phyloP scores from a whole-genome alignment of 495 filamentous ascomycete species.

The Aspergillus steynii region DNA sequence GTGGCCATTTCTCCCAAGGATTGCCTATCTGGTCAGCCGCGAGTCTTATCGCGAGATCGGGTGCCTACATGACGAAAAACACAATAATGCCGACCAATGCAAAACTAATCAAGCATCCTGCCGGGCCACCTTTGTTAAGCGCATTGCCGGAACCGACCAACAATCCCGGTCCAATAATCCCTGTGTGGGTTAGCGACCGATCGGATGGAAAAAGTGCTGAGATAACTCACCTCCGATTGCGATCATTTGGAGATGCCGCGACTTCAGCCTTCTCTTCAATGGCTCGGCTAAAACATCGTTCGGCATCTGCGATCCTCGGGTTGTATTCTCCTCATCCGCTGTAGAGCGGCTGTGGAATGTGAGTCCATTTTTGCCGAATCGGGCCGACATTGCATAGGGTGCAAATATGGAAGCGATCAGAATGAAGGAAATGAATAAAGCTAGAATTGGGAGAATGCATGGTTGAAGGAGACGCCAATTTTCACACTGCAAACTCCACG shows the following conservation, averaged over 20 bases:
- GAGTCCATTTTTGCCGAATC: constrained; percentile 19
- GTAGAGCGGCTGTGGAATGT: constrained; percentile 14
- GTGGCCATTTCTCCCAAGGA: constrained; percentile 60
- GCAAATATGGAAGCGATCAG: background rate
- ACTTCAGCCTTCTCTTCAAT: constrained; percentile 58
- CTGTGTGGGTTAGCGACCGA: constrained; percentile 16
- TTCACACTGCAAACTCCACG: background rate
- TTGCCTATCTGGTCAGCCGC: constrained; percentile 33
- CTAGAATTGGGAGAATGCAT: background rate
- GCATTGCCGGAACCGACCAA: constrained; percentile 61
- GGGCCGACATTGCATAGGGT: background rate
- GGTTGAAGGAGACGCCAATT: background rate
- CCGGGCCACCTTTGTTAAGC: constrained; percentile 60
- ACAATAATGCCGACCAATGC: constrained; percentile 61
- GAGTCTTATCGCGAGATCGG: background rate
- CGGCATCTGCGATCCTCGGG: constrained; percentile 9
- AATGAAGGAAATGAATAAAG: background rate
- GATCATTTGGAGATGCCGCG: constrained; percentile 70
- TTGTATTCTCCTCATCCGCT: constrained; percentile 11
- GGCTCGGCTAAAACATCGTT: constrained; percentile 31
- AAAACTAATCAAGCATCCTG: constrained; percentile 64
- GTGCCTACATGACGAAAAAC: constrained; percentile 56
- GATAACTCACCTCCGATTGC: constrained; percentile 53
- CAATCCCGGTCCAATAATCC: constrained; percentile 49
- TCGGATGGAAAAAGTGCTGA: constrained; percentile 30